A percentile compares a stretch with the other conserved stretches of the same genome.
These are phyloP conservation scores for Parachaetomium inaequale DNA, from an alignment of 495 filamentous ascomycete species.

Conservation along the genomic window DNA sequence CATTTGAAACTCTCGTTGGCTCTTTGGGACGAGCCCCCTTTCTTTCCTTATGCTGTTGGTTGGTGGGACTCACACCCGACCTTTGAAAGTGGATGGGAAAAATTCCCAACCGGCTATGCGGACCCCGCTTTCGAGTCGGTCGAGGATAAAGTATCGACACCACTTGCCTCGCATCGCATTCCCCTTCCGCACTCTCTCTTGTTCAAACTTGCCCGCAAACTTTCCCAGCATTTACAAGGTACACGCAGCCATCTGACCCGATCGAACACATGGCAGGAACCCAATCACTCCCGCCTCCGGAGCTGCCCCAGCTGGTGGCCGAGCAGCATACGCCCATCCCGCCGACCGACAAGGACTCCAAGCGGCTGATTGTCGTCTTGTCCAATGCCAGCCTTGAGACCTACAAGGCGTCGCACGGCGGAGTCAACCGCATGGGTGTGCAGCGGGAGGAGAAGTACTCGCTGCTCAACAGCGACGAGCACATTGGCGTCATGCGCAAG, in stretches of 20 bases:
- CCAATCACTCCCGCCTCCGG: conserved; percentile 89
- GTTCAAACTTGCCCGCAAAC: background rate
- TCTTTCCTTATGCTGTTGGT: background rate
- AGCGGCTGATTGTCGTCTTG: conserved; percentile 90
- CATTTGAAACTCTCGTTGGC: background rate
- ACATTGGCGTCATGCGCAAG: conserved; percentile 98
- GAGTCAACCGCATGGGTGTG: conserved; percentile 57
- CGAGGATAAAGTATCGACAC: background rate
- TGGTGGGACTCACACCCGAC: background rate
- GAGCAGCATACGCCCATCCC: conserved; percentile 88
- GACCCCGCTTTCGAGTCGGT: conserved; percentile 8
- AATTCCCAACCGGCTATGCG: background rate
- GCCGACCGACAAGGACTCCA: conserved; percentile 78
- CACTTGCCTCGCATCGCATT: background rate
- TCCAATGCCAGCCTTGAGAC: conserved; percentile 97
- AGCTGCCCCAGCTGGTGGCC: conserved; percentile 83
- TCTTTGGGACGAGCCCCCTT: background rate
- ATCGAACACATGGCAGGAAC: conserved; percentile 51
- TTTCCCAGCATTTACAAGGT: background rate
- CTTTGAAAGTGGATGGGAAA: background rate
- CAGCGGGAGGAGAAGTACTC: conserved; percentile 89
- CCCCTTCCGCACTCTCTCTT: background rate
- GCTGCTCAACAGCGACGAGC: conserved; percentile 95
- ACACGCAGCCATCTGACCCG: conserved; percentile 21
- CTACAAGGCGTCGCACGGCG: conserved; percentile 77